Percentiles rank a stretch among this genome's conserved stretches.
Evolutionary conservation across 345 rosid genomes (phyloP).

Genomic region (Populus alba): DNA sequence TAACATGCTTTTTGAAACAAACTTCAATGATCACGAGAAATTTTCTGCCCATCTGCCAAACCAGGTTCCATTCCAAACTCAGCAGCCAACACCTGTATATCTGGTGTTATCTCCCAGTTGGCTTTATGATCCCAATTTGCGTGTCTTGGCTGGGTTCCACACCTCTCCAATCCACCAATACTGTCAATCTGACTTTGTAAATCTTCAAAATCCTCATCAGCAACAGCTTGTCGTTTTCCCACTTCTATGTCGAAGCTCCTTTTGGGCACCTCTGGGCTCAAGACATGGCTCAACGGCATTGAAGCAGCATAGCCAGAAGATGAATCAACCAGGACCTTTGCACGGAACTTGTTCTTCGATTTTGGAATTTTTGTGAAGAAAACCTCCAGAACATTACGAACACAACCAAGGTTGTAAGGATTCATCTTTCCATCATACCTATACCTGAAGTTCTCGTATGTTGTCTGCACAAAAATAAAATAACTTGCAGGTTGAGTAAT

Average conservation of each 20-base stretch:
- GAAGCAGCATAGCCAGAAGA: conserved; percentile 32
- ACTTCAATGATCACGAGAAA: conserved; percentile 19
- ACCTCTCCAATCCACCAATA: conserved; percentile 52
- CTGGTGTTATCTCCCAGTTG: conserved; percentile 50
- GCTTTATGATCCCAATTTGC: conserved; percentile 25
- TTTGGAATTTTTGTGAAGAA: conserved; percentile 54
- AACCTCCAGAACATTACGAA: conserved; percentile 37
- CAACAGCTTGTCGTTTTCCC: conserved; percentile 55
- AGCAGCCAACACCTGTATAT: conserved; percentile 34
- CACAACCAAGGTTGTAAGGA: conserved; percentile 59
- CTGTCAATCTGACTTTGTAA: conserved; percentile 50
- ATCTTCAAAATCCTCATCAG: conserved; percentile 61
- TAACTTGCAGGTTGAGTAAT: background rate
- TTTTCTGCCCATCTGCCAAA: conserved; percentile 29
- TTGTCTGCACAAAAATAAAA: conserved; percentile 55
- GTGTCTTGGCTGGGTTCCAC: conserved; percentile 47
- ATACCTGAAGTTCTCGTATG: conserved; percentile 78
- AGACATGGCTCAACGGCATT: conserved; percentile 28
- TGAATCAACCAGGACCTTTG: conserved; percentile 38
- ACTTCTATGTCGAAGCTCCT: conserved; percentile 41
- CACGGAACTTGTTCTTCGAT: conserved; percentile 59
- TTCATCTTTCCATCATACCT: conserved; percentile 64
- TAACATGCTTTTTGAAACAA: conserved; percentile 3
- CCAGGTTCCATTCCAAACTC: conserved; percentile 47
- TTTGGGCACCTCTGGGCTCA: conserved; percentile 44